Evolutionary conservation across 2,329 filamentous ascomycete species (phyloP).

Genomic region (Trichoderma oligosporum): DNA sequence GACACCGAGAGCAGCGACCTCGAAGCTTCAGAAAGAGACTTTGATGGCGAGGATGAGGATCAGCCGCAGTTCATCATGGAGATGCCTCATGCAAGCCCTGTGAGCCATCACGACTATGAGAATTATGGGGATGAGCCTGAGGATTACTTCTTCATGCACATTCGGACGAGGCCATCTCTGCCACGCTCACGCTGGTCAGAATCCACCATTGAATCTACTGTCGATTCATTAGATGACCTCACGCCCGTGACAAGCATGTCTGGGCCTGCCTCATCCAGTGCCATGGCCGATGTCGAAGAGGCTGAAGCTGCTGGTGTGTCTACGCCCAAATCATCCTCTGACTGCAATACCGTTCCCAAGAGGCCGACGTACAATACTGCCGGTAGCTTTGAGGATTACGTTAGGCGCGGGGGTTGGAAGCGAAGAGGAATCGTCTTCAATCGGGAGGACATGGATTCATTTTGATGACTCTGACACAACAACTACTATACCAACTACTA

Average conservation of each 20-base stretch:
- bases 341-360: constrained; percentile 29
- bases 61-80: constrained; percentile 27
- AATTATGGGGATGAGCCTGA: constrained; percentile 27
- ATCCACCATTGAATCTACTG: constrained; percentile 39
- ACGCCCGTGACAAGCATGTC: constrained; percentile 17
- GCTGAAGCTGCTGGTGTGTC: constrained; percentile 25
- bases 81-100: constrained; percentile 30
- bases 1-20: constrained; percentile 27
- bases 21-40: constrained; percentile 26
- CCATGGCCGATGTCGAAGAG: constrained; percentile 25
- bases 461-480: neutral
- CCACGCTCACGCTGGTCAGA: constrained; percentile 42
- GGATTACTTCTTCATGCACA: constrained; percentile 35
- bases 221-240: constrained; percentile 28
- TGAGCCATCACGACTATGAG: constrained; percentile 25
- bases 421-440: constrained; percentile 41
- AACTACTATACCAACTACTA: no score
- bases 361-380: constrained; percentile 39
- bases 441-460: constrained; percentile 28
- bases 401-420: constrained; percentile 45
- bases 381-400: constrained; percentile 40
- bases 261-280: constrained; percentile 15
- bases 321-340: constrained; percentile 33
- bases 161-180: constrained; percentile 30
- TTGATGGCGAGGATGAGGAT: constrained; percentile 4